phyloP scores from a whole-genome alignment of 2,329 filamentous ascomycete genomes.

The Ascochyta clinopodiicola region DNA sequence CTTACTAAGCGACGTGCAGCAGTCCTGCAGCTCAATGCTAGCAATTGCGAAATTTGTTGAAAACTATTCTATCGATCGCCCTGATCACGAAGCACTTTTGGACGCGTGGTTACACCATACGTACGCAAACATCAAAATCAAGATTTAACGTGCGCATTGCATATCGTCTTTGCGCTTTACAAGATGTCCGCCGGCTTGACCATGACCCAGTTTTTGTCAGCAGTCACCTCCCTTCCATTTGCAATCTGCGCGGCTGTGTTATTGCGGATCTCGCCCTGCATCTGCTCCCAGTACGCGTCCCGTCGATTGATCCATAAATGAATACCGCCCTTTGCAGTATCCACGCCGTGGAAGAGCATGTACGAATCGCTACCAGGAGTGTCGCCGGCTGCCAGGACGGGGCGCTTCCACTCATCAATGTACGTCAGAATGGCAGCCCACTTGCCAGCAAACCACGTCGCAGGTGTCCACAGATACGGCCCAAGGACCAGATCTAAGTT shows the following conservation, averaged over 20 bases:
- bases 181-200: constrained; percentile 39
- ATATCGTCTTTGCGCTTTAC: constrained; percentile 5
- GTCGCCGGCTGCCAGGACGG: constrained; percentile 36
- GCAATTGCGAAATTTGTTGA: too few relatives aligned
- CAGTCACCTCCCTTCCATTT: constrained; percentile 37
- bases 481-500: constrained; percentile 37
- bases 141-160: background rate
- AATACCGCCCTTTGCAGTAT: constrained; percentile 36
- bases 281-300: constrained; percentile 25
- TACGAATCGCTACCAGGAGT: constrained; percentile 42
- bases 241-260: constrained; percentile 32
- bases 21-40: background rate
- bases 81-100: too few relatives aligned
- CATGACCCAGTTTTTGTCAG: constrained; percentile 42
- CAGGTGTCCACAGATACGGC: constrained; percentile 39
- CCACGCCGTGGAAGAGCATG: constrained; percentile 42
- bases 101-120: background rate
- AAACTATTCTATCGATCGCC: too few relatives aligned
- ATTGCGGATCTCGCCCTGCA: constrained; percentile 32
- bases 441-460: constrained; percentile 41
- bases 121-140: background rate
- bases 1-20: background rate
- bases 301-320: constrained; percentile 40
- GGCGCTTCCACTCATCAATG: constrained; percentile 41
- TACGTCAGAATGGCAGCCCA: constrained; percentile 42